Base-by-base conservation (phyloP, 768 basidiomycete genomes). In the Pleurotus ostreatus region DNA sequence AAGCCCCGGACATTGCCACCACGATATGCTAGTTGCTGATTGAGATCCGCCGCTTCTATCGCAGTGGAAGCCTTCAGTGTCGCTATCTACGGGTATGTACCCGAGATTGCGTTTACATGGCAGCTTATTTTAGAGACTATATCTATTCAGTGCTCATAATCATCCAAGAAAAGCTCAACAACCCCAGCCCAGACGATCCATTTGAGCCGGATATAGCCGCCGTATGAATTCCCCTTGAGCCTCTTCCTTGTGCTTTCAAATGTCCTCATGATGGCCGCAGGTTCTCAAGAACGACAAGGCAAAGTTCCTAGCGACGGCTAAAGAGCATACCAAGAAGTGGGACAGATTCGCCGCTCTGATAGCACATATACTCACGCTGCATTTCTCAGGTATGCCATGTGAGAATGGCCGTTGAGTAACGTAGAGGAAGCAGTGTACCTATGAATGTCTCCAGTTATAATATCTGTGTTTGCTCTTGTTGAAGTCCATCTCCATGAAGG, bases 151-250 rank as follows among this genome's bases (percentile, higher is more conserved):
- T 94, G 1, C 78, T 94, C 16, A 74, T 76, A 22, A 82, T 84
- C 47, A 83, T 94, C 57, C 86, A 89, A 68, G 89, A 92, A 66
- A 94, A 94, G 71, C 65, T 94, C 49, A 92, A 92, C 68, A 91
- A 93, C 67, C 92, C 92, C 15, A 89, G 87, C 66, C 78, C 89
- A 15, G 92, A 94, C 63, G 92, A 94, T 66, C 92, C 92, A 0
- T 94, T 91, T 63, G 89, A 92, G 64, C 88, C 92, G 25, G 90
- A 92, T 1, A 89, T 92, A 61, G 92, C 92, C 38, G 86, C 85
- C 30, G 88, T 93, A 66, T 55, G 86, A 72, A 34, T 55, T 46
- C 45, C 20, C 3, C 44, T 37, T 46, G 45, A 13, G 2, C 38
- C 41, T 55, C 3, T 55, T 49, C 51, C 52, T 51, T 37, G 56